A percentile compares a stretch with the other conserved stretches of the same genome.
phyloP scores from a whole-genome alignment of 2,329 filamentous ascomycete species.

The Venturia effusa region DNA sequence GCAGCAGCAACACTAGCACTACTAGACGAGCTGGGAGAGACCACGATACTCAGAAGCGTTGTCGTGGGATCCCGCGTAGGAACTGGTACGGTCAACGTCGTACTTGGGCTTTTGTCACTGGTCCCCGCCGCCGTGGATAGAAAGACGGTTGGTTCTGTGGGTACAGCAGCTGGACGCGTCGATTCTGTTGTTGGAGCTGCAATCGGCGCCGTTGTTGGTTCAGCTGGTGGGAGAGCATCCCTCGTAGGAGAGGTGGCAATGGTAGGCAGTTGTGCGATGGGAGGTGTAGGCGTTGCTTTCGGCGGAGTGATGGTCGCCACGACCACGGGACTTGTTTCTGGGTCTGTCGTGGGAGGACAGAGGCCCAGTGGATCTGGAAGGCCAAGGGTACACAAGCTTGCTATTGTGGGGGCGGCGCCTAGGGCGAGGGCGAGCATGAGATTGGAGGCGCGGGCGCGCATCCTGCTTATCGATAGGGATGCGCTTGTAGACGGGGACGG shows the following conservation, averaged over 20 bases:
- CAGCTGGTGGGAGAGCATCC: background rate
- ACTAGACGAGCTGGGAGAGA: background rate
- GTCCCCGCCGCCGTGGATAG: background rate
- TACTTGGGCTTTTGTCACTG: background rate
- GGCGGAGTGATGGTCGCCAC: background rate
- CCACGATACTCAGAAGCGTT: background rate
- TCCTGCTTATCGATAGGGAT: background rate
- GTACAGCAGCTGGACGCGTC: background rate
- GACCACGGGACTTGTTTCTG: background rate
- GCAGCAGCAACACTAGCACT: background rate
- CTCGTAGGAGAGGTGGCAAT: background rate
- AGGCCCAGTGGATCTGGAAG: background rate
- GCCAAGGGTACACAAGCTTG: background rate
- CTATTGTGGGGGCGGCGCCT: background rate
- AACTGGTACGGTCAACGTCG: background rate
- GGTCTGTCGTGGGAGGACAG: background rate
- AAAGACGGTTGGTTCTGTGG: background rate
- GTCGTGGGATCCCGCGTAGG: background rate
- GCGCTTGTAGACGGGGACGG: background rate
- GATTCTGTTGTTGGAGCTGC: background rate
- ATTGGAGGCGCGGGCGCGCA: background rate
- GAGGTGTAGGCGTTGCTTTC: background rate
- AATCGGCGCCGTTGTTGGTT: background rate
- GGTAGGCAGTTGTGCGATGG: background rate
- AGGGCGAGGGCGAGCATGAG: background rate